phyloP scores from a whole-genome alignment of 768 basidiomycete species.

The Russula griseocarnosa region DNA sequence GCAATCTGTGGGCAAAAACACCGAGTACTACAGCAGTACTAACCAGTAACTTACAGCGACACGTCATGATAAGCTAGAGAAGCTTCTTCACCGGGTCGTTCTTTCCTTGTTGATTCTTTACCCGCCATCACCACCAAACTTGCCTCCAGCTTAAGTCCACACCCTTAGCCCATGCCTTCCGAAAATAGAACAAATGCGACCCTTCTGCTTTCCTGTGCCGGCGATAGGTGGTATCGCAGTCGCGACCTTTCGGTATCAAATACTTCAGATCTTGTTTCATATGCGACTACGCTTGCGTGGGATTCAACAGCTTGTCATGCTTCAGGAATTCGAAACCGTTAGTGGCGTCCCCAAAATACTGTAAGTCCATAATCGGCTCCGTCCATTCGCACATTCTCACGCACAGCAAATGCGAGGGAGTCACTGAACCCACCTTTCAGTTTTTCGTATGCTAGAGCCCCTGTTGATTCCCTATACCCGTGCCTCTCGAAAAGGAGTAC shows the following conservation, averaged over 20 bases:
- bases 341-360: too few species aligned
- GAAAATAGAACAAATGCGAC: slow-evolving; percentile 71
- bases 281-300: slow-evolving; percentile 81
- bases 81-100: slow-evolving; percentile 72
- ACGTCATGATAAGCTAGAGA: too few species aligned
- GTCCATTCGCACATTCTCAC: too few species aligned
- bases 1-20: too few species aligned
- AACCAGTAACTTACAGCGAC: too few species aligned
- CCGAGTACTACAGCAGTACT: too few species aligned
- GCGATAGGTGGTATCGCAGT: slow-evolving; percentile 39
- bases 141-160: slow-evolving; percentile 46
- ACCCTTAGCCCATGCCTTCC: slow-evolving; percentile 52
- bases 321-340: slow-evolving; percentile 86
- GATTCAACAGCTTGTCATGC: slow-evolving; percentile 92
- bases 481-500: slow-evolving; percentile 63
- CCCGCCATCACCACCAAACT: slow-evolving; percentile 34
- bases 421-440: too few species aligned
- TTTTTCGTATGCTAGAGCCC: slow-evolving; percentile 92
- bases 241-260: slow-evolving; percentile 70
- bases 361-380: too few species aligned
- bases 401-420: too few species aligned
- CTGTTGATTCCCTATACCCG: slow-evolving; percentile 88
- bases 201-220: slow-evolving; percentile 28
- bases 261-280: slow-evolving; percentile 97
- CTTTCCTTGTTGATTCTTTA: slow-evolving; percentile 53